phyloP scores from a whole-genome alignment of 495 filamentous ascomycete genomes.

The Tetracladium setigerum region DNA sequence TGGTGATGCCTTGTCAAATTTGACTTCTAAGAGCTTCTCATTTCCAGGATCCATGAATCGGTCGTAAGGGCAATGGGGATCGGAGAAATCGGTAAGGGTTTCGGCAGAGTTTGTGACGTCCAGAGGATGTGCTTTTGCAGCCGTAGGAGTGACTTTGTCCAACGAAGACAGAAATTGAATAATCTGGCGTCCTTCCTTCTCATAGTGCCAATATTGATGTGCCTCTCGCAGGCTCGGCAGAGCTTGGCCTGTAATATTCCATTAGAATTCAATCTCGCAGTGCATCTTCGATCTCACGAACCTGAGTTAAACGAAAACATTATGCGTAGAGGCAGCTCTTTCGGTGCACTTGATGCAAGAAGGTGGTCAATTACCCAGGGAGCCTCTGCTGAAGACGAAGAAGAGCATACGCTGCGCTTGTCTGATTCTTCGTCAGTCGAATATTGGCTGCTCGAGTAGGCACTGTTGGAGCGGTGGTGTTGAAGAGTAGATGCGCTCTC shows the following conservation, averaged over 20 bases:
- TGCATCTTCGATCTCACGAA: neutral
- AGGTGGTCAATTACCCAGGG: conserved; percentile 16
- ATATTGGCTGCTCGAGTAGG: too few relatives aligned
- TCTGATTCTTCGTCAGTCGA: too few relatives aligned
- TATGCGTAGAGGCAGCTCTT: conserved; percentile 10
- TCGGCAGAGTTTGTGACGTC: neutral
- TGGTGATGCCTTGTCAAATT: neutral
- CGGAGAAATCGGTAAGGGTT: neutral
- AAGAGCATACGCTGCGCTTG: too few relatives aligned
- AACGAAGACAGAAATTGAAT: conserved; percentile 9
- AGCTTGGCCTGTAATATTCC: conserved; percentile 7
- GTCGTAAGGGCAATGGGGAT: neutral
- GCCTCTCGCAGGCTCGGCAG: conserved; percentile 6
- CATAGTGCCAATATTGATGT: conserved; percentile 13
- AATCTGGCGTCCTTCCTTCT: conserved; percentile 5
- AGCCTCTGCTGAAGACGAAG: neutral
- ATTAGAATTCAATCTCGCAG: neutral
- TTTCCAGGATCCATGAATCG: conserved; percentile 16
- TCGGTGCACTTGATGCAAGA: neutral
- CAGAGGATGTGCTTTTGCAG: neutral
- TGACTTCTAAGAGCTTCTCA: conserved; percentile 3
- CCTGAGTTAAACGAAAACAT: conserved; percentile 20
- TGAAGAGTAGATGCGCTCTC: too few relatives aligned
- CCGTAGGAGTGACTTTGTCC: neutral
- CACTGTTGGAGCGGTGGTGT: too few relatives aligned